Base-by-base conservation (phyloP, 371 early-diverging fungal species). In the Rhizopus arrhizus region DNA sequence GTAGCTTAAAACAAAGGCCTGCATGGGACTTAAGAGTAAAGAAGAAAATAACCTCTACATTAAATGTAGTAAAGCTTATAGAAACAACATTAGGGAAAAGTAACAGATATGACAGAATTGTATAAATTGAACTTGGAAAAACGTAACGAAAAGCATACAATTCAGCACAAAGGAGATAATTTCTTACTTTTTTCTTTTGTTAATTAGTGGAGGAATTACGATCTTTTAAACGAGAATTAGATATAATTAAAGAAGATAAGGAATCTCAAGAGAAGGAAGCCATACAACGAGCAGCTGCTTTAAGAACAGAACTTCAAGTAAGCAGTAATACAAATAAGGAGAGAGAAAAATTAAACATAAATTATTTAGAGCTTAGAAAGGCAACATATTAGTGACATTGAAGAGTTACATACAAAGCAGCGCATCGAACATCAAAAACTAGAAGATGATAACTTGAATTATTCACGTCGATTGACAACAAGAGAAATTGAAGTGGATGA, bases 11-110 rank as follows among this genome's bases (percentile, higher is more conserved):
- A 42, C 64, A 72, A 54, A 65, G 73, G 49, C 71, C 74, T 11
- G 48, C 68, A n/a, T 77, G 78, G 78, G 74, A 77, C 61, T 60
- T 74, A 35, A 59, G 78, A 51, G 78, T 77, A 77, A 55, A 6
- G 5, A n/a, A 15, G 3, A 35, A 11, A 50, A 7, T 31, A 6
- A 47, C 2, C 31, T 51, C 8, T 36, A 45, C 22, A 9, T n/a
- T 46, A 11, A 15, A 51, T 32, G 7, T 16, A 48, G 9, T n/a
- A 0, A 45, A 8, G 13, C 28, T 31, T 47, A n/a, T n/a, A 31
- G 46, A 32, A 31, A 43, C 7, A 5, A 43, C 5, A 11, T 10
- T 54, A 77, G 78, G 78, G 78, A 12, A 67, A 70, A 53, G 59
- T 77, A 10, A 42, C 58, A 32, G 78, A 77, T 58, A 66, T 77